Percentiles rank a stretch among this genome's conserved stretches.
Evolutionary conservation across 2,329 filamentous ascomycete genomes (phyloP).

Genomic region (Penicillium polonicum): DNA sequence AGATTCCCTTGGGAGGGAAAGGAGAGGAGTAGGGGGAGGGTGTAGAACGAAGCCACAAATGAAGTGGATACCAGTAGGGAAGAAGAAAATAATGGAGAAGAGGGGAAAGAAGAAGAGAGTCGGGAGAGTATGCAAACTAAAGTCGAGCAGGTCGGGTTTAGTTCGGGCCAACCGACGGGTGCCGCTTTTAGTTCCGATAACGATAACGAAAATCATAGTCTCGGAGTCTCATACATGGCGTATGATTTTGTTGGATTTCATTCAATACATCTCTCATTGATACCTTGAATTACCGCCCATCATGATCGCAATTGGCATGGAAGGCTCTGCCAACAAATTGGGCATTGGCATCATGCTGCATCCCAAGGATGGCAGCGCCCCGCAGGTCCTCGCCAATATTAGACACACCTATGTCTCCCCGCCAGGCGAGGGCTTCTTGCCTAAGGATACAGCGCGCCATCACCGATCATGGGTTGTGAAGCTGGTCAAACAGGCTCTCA

Average conservation of each 20-base stretch:
- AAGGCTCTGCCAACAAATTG: constrained; percentile 97
- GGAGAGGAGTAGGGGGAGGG: constrained; percentile 5
- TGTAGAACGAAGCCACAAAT: neutral
- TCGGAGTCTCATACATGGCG: neutral
- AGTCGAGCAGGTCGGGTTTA: constrained; percentile 14
- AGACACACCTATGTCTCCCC: constrained; percentile 91
- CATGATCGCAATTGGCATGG: constrained; percentile 71
- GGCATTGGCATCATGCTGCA: constrained; percentile 91
- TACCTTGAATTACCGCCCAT: constrained; percentile 14
- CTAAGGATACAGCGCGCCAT: constrained; percentile 92
- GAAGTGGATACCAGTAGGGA: constrained; percentile 10
- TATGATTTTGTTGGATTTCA: neutral
- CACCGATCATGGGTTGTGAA: constrained; percentile 82
- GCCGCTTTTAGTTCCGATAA: constrained; percentile 11
- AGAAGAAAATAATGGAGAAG: constrained; percentile 11
- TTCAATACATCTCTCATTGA: neutral
- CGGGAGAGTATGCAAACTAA: constrained; percentile 12
- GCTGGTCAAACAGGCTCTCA: constrained; percentile 76
- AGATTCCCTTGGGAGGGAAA: constrained; percentile 12
- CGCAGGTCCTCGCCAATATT: constrained; percentile 83
- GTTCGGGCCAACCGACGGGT: constrained; percentile 12
- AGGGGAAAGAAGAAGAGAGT: constrained; percentile 21
- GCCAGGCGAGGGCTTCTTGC: constrained; percentile 89
- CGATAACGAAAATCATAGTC: constrained; percentile 13
- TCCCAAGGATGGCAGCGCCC: constrained; percentile 52